These are phyloP conservation scores for Penicillium arizonense DNA, from an alignment of 495 filamentous ascomycete species.

Conservation along the genomic window DNA sequence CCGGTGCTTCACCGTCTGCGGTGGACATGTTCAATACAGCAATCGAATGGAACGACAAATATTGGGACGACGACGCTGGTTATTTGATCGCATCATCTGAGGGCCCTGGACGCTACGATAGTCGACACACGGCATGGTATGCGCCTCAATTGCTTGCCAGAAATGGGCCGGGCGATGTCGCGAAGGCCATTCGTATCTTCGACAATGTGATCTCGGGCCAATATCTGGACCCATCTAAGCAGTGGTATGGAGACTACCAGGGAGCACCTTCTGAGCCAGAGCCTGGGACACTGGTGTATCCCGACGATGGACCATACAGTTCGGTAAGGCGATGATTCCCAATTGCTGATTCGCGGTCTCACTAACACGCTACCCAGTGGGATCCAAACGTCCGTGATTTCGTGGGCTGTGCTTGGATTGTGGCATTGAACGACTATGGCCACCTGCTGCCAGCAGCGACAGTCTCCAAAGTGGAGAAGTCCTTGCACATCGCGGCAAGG, in stretches of 20 bases:
- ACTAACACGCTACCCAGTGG: constrained; percentile 28
- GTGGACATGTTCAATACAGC: constrained; percentile 20
- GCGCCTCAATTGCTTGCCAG: constrained; percentile 36
- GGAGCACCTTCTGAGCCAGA: constrained; percentile 37
- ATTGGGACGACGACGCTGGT: constrained; percentile 16
- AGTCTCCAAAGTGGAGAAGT: constrained; percentile 27
- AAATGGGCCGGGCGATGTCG: constrained; percentile 33
- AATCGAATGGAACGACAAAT: constrained; percentile 21
- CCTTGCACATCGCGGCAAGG: constrained; percentile 32
- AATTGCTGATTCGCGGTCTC: constrained; percentile 19
- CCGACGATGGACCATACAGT: constrained; percentile 16
- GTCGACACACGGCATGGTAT: constrained; percentile 39
- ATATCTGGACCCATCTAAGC: constrained; percentile 30
- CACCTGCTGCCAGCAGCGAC: constrained; percentile 26
- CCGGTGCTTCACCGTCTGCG: constrained; percentile 2
- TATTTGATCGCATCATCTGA: constrained; percentile 13
- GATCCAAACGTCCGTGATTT: constrained; percentile 46
- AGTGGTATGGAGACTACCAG: constrained; percentile 43
- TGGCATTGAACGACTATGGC: constrained; percentile 38
- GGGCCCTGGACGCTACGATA: constrained; percentile 24
- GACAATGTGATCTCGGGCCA: constrained; percentile 39
- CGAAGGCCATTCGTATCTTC: constrained; percentile 34
- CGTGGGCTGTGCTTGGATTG: constrained; percentile 38
- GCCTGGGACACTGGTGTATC: constrained; percentile 34
- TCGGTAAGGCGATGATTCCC: constrained; percentile 7